phyloP scores from a whole-genome alignment of 805 yeast species.

The Scheffersomyces lignosus region DNA sequence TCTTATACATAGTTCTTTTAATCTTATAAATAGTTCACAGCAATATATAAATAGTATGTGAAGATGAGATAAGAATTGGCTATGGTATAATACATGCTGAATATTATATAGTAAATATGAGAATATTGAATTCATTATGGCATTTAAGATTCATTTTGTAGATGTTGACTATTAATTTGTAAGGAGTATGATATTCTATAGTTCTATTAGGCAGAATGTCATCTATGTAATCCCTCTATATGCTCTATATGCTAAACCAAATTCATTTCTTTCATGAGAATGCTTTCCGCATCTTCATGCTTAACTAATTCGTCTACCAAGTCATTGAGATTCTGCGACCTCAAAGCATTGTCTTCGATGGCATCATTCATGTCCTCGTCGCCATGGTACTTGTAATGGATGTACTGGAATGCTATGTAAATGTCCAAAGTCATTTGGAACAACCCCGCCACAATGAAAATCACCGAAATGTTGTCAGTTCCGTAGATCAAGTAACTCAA shows the following conservation, averaged over 20 bases:
- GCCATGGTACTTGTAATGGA: constrained; percentile 51
- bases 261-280: neutral
- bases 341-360: neutral
- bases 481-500: constrained; percentile 75
- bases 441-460: constrained; percentile 69
- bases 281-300: neutral
- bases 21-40: neutral
- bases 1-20: neutral
- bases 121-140: no score
- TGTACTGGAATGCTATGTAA: constrained; percentile 69
- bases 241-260: no score
- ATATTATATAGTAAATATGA: no score
- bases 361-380: neutral
- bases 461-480: constrained; percentile 61
- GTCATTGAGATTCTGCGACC: neutral
- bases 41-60: no score
- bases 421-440: constrained; percentile 78
- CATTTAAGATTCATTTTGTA: no score
- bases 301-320: neutral
- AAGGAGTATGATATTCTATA: neutral
- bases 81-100: no score
- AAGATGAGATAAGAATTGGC: no score
- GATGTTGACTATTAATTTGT: no score
- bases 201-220: neutral
- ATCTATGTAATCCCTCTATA: no score